phyloP scores from a whole-genome alignment of 257 asterid species.

The Rhazya stricta region DNA sequence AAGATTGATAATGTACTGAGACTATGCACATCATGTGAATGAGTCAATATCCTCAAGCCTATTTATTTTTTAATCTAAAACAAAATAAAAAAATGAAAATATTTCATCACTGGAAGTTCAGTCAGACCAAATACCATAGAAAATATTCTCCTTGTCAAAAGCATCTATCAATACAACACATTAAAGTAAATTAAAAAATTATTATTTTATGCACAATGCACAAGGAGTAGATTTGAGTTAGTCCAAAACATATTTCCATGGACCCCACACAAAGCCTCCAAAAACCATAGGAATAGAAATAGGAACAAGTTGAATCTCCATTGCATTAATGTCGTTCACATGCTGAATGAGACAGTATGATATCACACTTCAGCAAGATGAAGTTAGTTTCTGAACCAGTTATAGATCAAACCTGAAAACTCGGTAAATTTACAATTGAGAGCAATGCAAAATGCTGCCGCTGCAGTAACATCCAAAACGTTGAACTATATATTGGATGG shows the following conservation, averaged over 20 bases:
- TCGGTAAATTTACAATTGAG: constrained; percentile 1
- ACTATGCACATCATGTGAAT: background rate
- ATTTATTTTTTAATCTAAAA: background rate
- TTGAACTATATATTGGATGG: background rate
- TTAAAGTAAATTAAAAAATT: background rate
- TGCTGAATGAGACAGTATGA: background rate
- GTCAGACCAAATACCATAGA: background rate
- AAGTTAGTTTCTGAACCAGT: background rate
- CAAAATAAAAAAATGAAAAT: background rate
- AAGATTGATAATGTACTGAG: background rate
- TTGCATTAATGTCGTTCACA: background rate
- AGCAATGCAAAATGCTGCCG: background rate
- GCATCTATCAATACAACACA: background rate
- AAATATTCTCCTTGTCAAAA: background rate
- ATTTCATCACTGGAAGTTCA: background rate
- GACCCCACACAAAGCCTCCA: background rate
- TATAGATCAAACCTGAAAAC: constrained; percentile 18
- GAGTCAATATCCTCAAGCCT: background rate
- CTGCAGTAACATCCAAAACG: background rate
- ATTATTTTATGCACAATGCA: background rate
- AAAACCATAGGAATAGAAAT: background rate
- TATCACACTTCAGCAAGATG: constrained; percentile 2
- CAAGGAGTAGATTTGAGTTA: background rate
- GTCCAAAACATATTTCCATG: background rate
- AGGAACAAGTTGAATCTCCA: background rate